These are phyloP conservation scores for Penicillium mononematosum DNA, from an alignment of 495 filamentous ascomycete genomes.

Conservation along the genomic window DNA sequence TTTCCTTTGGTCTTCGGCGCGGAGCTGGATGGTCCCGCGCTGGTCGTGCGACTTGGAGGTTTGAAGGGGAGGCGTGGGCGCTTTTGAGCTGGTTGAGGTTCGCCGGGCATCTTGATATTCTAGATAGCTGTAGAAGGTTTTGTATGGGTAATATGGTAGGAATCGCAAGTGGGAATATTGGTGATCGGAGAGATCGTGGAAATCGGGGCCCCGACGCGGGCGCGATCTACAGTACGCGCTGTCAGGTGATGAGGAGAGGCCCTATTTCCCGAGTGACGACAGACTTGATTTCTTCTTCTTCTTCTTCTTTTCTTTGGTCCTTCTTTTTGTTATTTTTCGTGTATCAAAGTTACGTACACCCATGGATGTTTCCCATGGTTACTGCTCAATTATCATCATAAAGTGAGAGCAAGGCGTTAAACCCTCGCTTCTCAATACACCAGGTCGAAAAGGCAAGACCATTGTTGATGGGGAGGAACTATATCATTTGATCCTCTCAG, in stretches of 20 bases:
- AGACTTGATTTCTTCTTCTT: neutral
- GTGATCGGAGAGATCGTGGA: neutral
- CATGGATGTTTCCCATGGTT: neutral
- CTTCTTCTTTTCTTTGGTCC: neutral
- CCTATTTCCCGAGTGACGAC: neutral
- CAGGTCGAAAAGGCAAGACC: neutral
- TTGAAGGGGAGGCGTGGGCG: constrained; percentile 50
- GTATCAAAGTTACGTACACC: neutral
- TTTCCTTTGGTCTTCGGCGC: constrained; percentile 32
- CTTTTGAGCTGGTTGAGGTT: constrained; percentile 40
- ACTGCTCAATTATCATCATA: neutral
- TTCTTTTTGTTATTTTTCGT: neutral
- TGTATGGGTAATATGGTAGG: neutral
- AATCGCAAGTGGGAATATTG: constrained; percentile 1
- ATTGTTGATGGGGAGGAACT: neutral
- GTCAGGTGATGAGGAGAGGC: constrained; percentile 33
- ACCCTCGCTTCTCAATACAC: neutral
- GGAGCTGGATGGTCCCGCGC: constrained; percentile 21
- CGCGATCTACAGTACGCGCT: constrained; percentile 27
- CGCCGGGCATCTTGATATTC: constrained; percentile 35
- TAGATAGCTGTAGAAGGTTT: neutral
- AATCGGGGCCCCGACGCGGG: constrained; percentile 8
- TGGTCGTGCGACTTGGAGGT: constrained; percentile 43
- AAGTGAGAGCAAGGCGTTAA: neutral
- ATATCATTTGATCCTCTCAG: neutral